These are phyloP conservation scores for Medicago truncatula DNA, from an alignment of 306 rosid species.

Conservation along the genomic window DNA sequence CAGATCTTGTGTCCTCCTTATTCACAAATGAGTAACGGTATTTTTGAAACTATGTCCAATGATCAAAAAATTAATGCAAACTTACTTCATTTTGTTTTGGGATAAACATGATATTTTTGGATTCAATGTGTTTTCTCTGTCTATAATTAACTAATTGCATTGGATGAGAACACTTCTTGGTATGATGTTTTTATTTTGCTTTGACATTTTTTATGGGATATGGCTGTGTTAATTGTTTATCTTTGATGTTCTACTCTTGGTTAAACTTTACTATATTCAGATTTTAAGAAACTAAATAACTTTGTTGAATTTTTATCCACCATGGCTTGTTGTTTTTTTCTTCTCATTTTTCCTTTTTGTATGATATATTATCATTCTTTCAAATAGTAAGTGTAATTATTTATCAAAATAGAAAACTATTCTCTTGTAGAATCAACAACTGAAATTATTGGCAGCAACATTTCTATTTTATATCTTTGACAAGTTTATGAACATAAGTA, in stretches of 20 bases:
- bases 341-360: background rate
- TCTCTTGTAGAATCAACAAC: background rate
- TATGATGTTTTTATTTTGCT: no score
- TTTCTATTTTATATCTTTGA: background rate
- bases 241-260: no score
- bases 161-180: background rate
- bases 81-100: constrained; percentile 34
- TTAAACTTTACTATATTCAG: background rate
- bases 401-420: constrained; percentile 1
- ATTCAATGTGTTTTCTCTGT: background rate
- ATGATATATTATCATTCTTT: background rate
- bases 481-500: background rate
- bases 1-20: constrained; percentile 12
- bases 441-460: background rate
- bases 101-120: constrained; percentile 8
- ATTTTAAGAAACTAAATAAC: background rate
- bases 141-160: background rate
- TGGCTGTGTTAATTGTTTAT: no score
- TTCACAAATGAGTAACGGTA: constrained; percentile 9
- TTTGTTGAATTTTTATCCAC: background rate
- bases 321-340: background rate
- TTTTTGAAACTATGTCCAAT: background rate
- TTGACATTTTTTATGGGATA: no score
- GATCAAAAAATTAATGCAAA: no score
- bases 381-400: background rate